These are phyloP conservation scores for Clohesyomyces aquaticus DNA, from an alignment of 495 filamentous ascomycete genomes.

Conservation along the genomic window DNA sequence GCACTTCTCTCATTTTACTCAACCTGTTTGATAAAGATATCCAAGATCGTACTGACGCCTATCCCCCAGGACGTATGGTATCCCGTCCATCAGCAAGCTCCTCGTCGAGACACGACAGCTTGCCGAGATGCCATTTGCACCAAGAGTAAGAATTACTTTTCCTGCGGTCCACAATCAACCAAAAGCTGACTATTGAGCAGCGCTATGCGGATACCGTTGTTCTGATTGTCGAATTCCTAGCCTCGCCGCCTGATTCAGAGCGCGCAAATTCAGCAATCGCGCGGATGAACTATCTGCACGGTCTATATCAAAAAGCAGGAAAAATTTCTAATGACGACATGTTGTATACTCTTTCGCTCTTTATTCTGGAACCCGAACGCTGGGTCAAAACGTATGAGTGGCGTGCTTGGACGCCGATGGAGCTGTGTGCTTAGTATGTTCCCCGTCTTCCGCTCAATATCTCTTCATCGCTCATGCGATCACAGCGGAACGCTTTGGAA, in stretches of 20 bases:
- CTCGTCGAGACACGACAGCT: slow-evolving; percentile 64
- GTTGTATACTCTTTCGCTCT: slow-evolving; percentile 68
- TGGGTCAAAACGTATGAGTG: slow-evolving; percentile 67
- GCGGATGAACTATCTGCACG: slow-evolving; percentile 70
- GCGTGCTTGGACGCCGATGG: slow-evolving; percentile 63
- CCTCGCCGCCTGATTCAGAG: slow-evolving; percentile 50
- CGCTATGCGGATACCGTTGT: slow-evolving; percentile 66
- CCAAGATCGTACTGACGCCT: too few species aligned
- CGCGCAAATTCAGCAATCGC: slow-evolving; percentile 58
- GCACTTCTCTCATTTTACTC: not conserved
- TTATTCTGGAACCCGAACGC: slow-evolving; percentile 60
- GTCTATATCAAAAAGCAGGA: slow-evolving; percentile 54
- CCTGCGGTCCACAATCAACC: slow-evolving; percentile 41
- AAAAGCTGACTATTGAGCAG: slow-evolving; percentile 56
- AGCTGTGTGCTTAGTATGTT: slow-evolving; percentile 52
- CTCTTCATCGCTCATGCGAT: not conserved
- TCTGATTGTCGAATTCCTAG: slow-evolving; percentile 57
- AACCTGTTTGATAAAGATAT: too few species aligned
- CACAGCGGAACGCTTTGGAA: slow-evolving; percentile 32
- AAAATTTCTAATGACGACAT: slow-evolving; percentile 67
- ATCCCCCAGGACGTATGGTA: slow-evolving; percentile 58
- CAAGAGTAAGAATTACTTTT: not conserved
- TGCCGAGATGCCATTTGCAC: not conserved
- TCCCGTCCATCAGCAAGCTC: slow-evolving; percentile 63
- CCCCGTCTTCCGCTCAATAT: not conserved